phyloP scores from a whole-genome alignment of 1,139 yeast species.

The Yamadazyma jaroonii region DNA sequence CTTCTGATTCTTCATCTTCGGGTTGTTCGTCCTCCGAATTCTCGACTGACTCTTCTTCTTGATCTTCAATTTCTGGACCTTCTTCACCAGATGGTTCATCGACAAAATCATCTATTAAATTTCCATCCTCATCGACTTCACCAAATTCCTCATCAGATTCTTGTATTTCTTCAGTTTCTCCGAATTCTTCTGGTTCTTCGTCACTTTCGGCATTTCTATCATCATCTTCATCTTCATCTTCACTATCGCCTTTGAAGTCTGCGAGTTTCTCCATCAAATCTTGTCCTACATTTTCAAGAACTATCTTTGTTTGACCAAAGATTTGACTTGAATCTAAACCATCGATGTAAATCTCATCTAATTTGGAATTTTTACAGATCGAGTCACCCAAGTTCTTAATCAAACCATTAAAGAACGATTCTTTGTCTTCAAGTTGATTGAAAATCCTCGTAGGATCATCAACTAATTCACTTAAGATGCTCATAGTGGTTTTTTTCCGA shows the following conservation, averaged over 20 bases:
- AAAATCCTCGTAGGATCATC: slow-evolving; percentile 16
- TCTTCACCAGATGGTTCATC: slow-evolving; percentile 16
- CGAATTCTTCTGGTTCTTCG: slow-evolving; percentile 13
- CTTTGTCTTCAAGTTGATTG: slow-evolving; percentile 6
- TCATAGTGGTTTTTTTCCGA: slow-evolving; percentile 11
- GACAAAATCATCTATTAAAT: slow-evolving; percentile 4
- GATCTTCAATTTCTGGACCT: slow-evolving; percentile 18
- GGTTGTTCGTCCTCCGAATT: slow-evolving; percentile 9
- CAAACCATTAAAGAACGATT: slow-evolving; percentile 26
- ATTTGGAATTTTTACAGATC: slow-evolving; percentile 57
- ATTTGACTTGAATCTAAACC: slow-evolving; percentile 91
- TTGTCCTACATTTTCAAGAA: slow-evolving; percentile 41
- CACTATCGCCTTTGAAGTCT: slow-evolving; percentile 20
- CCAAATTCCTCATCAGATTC: not conserved
- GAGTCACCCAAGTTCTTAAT: slow-evolving; percentile 66
- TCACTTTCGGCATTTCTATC: slow-evolving; percentile 14
- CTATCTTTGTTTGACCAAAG: slow-evolving; percentile 89
- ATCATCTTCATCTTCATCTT: slow-evolving; percentile 16
- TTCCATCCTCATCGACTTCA: slow-evolving; percentile 17
- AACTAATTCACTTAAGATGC: slow-evolving; percentile 15
- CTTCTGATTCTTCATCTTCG: slow-evolving; percentile 64
- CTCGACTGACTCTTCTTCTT: slow-evolving; percentile 16
- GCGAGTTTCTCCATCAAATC: slow-evolving; percentile 35
- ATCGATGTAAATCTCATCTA: slow-evolving; percentile 80
- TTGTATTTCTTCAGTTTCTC: slow-evolving; percentile 1